Conservation (phyloP, 108 stramenopile species). For the Cylindrotheca fusiformis region DNA sequence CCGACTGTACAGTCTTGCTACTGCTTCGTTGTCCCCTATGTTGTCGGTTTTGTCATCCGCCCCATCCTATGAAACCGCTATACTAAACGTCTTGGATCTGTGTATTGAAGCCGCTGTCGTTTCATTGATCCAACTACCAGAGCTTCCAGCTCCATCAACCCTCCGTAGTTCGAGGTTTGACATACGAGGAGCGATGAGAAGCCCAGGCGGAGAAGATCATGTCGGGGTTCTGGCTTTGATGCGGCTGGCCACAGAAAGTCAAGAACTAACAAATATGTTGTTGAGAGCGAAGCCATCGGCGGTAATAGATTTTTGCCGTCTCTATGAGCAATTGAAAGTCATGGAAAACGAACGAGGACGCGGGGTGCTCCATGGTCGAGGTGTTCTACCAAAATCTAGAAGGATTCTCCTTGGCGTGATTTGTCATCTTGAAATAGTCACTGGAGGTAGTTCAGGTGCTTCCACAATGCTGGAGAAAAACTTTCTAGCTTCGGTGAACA, state of each 20-base stretch:
- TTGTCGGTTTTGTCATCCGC: constrained; percentile 14
- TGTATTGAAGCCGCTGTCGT: constrained; percentile 38
- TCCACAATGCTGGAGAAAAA: constrained; percentile 21
- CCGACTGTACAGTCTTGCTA: constrained; percentile 57
- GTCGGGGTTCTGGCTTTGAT: constrained; percentile 70
- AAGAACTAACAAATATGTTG: constrained; percentile 34
- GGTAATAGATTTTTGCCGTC: constrained; percentile 43
- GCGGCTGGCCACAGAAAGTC: constrained; percentile 59
- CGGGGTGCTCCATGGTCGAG: constrained; percentile 38
- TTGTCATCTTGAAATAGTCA: constrained; percentile 40
- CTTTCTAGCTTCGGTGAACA: constrained; percentile 19
- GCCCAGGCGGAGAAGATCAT: constrained; percentile 80
- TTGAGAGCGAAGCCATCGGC: constrained; percentile 23
- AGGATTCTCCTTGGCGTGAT: constrained; percentile 62
- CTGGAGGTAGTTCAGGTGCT: constrained; percentile 24
- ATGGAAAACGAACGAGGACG: constrained; percentile 49
- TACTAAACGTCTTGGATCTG: constrained; percentile 20
- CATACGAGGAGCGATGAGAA: constrained; percentile 78
- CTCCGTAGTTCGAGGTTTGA: constrained; percentile 66
- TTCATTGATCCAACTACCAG: constrained; percentile 59
- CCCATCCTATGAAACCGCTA: constrained; percentile 6
- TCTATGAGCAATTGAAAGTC: constrained; percentile 48
- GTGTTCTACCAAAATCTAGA: constrained; percentile 67
- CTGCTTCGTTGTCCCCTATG: constrained; percentile 64
- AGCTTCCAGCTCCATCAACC: constrained; percentile 61